Conservation (phyloP, 495 filamentous ascomycete species). For the Margaritispora aquatica region DNA sequence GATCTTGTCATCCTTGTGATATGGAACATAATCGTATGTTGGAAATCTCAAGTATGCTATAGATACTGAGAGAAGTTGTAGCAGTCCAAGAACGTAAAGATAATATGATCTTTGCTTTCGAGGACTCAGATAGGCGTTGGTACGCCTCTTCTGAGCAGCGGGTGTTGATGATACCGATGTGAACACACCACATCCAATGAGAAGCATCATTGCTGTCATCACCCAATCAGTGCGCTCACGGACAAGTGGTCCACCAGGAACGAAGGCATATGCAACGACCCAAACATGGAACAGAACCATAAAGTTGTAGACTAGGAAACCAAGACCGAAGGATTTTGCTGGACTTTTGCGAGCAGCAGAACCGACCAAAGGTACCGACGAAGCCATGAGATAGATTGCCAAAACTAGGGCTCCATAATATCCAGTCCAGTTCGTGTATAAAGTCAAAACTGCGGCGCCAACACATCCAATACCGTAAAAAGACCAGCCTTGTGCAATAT, state of each 20-base stretch:
- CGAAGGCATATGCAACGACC: conserved; percentile 98
- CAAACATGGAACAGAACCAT: conserved; percentile 92
- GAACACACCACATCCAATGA: conserved; percentile 82
- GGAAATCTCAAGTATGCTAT: conserved; percentile 93
- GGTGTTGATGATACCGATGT: conserved; percentile 53
- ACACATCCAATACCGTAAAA: conserved; percentile 69
- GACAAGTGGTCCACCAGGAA: conserved; percentile 91
- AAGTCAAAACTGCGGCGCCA: conserved; percentile 75
- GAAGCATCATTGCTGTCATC: conserved; percentile 77
- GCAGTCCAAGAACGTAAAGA: conserved; percentile 53
- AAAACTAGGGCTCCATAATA: conserved; percentile 78
- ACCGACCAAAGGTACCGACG: conserved; percentile 66
- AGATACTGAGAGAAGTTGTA: conserved; percentile 74
- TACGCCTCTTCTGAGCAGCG: conserved; percentile 17
- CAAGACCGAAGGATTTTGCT: conserved; percentile 74
- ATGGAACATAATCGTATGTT: conserved; percentile 81
- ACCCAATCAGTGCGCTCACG: conserved; percentile 95
- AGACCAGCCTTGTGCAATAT: conserved; percentile 70
- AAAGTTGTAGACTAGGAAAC: conserved; percentile 85
- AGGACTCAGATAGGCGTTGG: conserved; percentile 40
- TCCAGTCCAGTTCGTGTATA: conserved; percentile 78
- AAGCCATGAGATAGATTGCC: conserved; percentile 76
- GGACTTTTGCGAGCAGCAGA: conserved; percentile 70
- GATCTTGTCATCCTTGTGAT: conserved; percentile 79
- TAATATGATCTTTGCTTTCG: conserved; percentile 61